These are phyloP conservation scores for Paraconiothyrium sp. DNA, from an alignment of 2,329 filamentous ascomycete genomes.

Conservation along the genomic window DNA sequence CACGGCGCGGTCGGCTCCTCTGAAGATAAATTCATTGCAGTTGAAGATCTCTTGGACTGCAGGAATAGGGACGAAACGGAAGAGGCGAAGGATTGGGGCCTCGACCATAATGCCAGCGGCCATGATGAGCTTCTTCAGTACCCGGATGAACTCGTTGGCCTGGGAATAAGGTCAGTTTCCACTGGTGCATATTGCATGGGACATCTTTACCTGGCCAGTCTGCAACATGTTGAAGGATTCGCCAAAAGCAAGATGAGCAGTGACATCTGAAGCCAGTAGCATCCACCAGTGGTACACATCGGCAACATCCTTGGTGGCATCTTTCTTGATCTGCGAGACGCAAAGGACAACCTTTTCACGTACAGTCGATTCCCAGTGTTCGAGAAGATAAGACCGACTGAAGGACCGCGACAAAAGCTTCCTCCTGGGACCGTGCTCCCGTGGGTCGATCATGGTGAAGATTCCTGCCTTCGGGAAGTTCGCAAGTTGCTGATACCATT, in stretches of 20 bases:
- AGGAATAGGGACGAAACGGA: slow-evolving; percentile 43
- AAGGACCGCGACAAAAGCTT: slow-evolving; percentile 50
- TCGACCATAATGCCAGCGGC: slow-evolving; percentile 49
- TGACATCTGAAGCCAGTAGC: slow-evolving; percentile 53
- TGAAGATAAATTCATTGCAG: slow-evolving; percentile 43
- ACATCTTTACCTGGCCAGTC: slow-evolving; percentile 37
- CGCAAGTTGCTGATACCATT: slow-evolving; percentile 49
- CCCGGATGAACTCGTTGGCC: slow-evolving; percentile 49
- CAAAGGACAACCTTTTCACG: slow-evolving; percentile 44
- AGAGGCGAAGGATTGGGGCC: slow-evolving; percentile 45
- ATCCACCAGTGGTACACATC: slow-evolving; percentile 53
- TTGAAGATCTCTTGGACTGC: slow-evolving; percentile 47
- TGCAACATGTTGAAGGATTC: slow-evolving; percentile 53
- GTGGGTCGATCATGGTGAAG: slow-evolving; percentile 51
- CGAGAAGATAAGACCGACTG: slow-evolving; percentile 45
- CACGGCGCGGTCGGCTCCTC: slow-evolving; percentile 42
- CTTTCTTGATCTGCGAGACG: slow-evolving; percentile 42
- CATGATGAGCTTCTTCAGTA: slow-evolving; percentile 47
- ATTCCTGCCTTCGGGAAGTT: slow-evolving; percentile 40
- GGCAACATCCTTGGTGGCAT: slow-evolving; percentile 32
- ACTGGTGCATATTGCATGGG: not conserved
- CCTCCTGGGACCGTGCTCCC: slow-evolving; percentile 47
- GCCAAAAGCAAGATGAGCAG: slow-evolving; percentile 51
- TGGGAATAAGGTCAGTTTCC: slow-evolving; percentile 6
- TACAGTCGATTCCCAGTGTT: slow-evolving; percentile 50